Percentiles rank a stretch among this genome's conserved stretches.
These are phyloP conservation scores for Barnettozyma wickerhamii DNA, from an alignment of 805 yeast genomes.

Conservation along the genomic window DNA sequence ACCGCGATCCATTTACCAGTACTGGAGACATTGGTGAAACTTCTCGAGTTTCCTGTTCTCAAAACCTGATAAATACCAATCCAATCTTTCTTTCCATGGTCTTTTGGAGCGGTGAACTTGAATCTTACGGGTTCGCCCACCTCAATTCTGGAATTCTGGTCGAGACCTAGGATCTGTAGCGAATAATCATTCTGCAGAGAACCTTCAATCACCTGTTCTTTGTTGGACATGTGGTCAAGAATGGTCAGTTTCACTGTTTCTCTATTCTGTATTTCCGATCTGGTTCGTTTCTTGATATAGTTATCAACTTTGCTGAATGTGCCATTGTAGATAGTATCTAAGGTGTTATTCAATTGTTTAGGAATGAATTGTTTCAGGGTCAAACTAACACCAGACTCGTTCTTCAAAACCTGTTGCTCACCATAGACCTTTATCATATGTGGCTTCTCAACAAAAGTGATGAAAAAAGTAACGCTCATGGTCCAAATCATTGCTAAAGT, in stretches of 20 bases:
- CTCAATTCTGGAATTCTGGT: slow-evolving; percentile 19
- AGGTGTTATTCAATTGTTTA: slow-evolving; percentile 33
- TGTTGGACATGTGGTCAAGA: slow-evolving; percentile 1
- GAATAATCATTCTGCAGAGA: slow-evolving; percentile 23
- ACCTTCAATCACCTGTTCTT: slow-evolving; percentile 19
- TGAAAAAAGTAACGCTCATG: slow-evolving; percentile 56
- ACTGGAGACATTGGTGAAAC: slow-evolving; percentile 56
- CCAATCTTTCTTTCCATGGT: slow-evolving; percentile 59
- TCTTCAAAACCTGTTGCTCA: slow-evolving; percentile 50
- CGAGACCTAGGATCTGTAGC: slow-evolving; percentile 20
- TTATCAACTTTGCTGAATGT: slow-evolving; percentile 34
- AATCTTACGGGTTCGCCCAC: slow-evolving; percentile 54
- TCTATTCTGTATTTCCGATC: slow-evolving; percentile 17
- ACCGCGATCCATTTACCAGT: slow-evolving; percentile 62
- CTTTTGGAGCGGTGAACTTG: slow-evolving; percentile 49
- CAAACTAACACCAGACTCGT: slow-evolving; percentile 40
- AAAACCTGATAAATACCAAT: slow-evolving; percentile 66
- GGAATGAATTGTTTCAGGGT: slow-evolving; percentile 34
- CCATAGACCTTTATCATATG: slow-evolving; percentile 79
- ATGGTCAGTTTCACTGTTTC: slow-evolving; percentile 6
- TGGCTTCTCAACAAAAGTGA: slow-evolving; percentile 69
- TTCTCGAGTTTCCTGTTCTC: slow-evolving; percentile 52
- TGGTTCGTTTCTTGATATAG: slow-evolving; percentile 22
- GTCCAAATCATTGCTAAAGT: slow-evolving; percentile 64
- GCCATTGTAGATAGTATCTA: slow-evolving; percentile 40